Evolutionary conservation across 352 stramenopile species (phyloP).

Genomic region (Pythium vanterpoolii): DNA sequence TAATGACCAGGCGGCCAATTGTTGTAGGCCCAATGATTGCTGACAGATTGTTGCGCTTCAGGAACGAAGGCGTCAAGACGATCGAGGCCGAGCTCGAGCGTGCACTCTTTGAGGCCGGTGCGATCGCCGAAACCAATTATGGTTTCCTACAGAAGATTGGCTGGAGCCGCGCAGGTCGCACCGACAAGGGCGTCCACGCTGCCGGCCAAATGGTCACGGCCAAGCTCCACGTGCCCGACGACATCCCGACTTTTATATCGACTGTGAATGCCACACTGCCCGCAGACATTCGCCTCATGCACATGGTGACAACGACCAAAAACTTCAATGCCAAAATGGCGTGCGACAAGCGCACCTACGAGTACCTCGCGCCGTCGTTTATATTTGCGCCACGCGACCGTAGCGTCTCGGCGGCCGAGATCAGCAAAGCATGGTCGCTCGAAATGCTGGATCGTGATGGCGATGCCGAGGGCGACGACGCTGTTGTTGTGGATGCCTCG

Average conservation of each 20-base stretch:
- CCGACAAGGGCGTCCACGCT: slow-evolving; percentile 91
- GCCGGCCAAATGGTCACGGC: slow-evolving; percentile 79
- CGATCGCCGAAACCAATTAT: slow-evolving; percentile 88
- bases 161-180: slow-evolving; percentile 86
- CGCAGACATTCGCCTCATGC: slow-evolving; percentile 76
- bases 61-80: slow-evolving; percentile 86
- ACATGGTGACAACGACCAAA: slow-evolving; percentile 86
- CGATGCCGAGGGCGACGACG: slow-evolving; percentile 20
- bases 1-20: background rate
- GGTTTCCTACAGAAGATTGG: slow-evolving; percentile 90
- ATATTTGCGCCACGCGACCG: slow-evolving; percentile 57
- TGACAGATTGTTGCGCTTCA: slow-evolving; percentile 16
- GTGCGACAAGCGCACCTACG: slow-evolving; percentile 88
- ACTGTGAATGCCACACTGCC: slow-evolving; percentile 77
- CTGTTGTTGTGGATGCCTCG: slow-evolving; percentile 49
- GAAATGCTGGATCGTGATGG: slow-evolving; percentile 37
- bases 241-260: slow-evolving; percentile 57
- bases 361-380: slow-evolving; percentile 89
- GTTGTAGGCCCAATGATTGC: background rate
- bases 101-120: slow-evolving; percentile 83
- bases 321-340: slow-evolving; percentile 90
- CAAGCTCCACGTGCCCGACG: slow-evolving; percentile 83
- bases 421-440: slow-evolving; percentile 28
- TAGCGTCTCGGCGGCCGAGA: background rate
- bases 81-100: slow-evolving; percentile 90